Evolutionary conservation across 2,329 filamentous ascomycete species (phyloP), one percentile per base, ranked within the genome.

Genomic region (Cryphonectria radicalis): DNA sequence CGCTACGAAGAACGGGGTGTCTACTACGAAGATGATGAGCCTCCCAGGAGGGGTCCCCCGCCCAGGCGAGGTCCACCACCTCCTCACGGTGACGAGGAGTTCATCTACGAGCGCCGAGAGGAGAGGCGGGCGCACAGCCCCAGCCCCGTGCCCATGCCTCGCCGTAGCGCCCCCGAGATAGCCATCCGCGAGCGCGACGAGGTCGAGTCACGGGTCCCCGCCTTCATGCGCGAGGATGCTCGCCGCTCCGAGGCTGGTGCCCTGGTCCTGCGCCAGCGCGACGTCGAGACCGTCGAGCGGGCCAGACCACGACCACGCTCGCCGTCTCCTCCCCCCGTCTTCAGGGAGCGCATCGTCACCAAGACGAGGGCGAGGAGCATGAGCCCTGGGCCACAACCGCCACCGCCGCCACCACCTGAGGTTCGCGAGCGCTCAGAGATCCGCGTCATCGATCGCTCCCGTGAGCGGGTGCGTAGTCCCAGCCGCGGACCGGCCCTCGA

Each of bases 221-320:
- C 83, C 67, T 89, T 88, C 75, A 78, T 89, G 71, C 84, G 86
- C 66, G 84, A 87, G 2, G 86, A 88, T 57, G 78, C 74, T 40
- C 82, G 85, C 69, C 84, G 84, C 19, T 71, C 78, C 37, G 87
- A 89, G 71, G 79, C 83, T 37, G 87, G 87, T 3, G 82, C 84
- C 53, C 78, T 89, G 76, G 87, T 89, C 25, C 82, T 89, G 64
- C 84, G 87, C 67, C 81, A 85, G 74, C 83, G 87, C 63, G 86
- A 89, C 70, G 81, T 88, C 66, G 87, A 89, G 80, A 87, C 84
- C 0, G 76, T 86, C 72, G 86, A 89, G 77, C 80, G 82, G 59
- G 78, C 79, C 53, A 81, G 86, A 67, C 82, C 83, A 68, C 84
- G 82, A 68, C 81, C 79, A 59, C 81, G 83, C 66, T 84, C 82